Conservation (phyloP, 768 basidiomycete genomes). For the Pleurotus platypus region DNA sequence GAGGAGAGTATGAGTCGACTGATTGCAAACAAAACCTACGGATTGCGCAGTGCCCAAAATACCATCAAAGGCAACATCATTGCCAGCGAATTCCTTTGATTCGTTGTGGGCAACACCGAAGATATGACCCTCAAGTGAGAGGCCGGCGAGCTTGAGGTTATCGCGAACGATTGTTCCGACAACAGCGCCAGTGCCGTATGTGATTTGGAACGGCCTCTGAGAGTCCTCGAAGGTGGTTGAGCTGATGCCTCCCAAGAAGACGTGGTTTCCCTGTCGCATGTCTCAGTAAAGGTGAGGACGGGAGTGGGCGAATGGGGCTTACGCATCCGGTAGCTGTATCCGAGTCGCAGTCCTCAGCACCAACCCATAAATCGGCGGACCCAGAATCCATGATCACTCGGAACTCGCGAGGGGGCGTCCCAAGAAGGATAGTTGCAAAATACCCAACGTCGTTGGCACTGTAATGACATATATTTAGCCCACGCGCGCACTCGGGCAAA, state of each 20-base stretch:
- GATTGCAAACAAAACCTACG: conserved; percentile 29
- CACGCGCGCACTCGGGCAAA: background rate
- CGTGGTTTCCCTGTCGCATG: conserved; percentile 28
- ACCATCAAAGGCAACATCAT: conserved; percentile 58
- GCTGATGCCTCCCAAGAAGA: conserved; percentile 55
- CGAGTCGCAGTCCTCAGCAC: conserved; percentile 48
- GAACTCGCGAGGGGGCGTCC: conserved; percentile 60
- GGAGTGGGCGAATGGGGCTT: conserved; percentile 10
- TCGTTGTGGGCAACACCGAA: conserved; percentile 68
- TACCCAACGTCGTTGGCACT: conserved; percentile 48
- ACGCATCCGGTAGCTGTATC: conserved; percentile 33
- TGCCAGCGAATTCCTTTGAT: conserved; percentile 54
- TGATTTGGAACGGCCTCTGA: conserved; percentile 49
- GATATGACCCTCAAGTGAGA: conserved; percentile 51
- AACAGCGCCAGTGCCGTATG: conserved; percentile 71
- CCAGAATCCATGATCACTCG: conserved; percentile 68
- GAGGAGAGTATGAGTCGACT: background rate
- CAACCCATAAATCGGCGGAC: conserved; percentile 67
- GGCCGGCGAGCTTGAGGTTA: conserved; percentile 59
- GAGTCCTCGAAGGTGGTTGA: conserved; percentile 63
- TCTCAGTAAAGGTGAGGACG: too few relatives aligned
- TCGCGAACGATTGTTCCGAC: conserved; percentile 62
- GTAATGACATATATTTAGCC: background rate
- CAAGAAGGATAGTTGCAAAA: conserved; percentile 57
- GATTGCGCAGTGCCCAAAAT: conserved; percentile 76